Percentiles rank a stretch among this genome's conserved stretches.
Conservation (phyloP, 2,329 filamentous ascomycete genomes). For the Diplocarpon mali region DNA sequence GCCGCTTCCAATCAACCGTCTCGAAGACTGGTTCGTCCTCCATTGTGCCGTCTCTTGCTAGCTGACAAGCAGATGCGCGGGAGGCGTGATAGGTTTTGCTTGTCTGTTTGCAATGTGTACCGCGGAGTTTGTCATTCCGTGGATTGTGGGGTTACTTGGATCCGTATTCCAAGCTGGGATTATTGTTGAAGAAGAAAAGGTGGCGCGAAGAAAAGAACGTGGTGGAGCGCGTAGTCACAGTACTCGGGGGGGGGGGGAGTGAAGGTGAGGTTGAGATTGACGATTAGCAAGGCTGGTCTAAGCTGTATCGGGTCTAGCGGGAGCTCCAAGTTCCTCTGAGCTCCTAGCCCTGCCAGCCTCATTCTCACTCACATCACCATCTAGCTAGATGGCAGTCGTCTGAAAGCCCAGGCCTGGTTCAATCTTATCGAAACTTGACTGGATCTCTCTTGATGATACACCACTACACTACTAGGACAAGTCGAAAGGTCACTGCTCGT, state of each 20-base stretch:
- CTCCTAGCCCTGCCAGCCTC: too few species aligned
- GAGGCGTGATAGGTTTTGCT: not conserved
- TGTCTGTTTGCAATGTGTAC: not conserved
- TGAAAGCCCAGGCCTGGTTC: too few species aligned
- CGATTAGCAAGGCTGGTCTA: too few species aligned
- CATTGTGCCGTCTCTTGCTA: constrained; percentile 9
- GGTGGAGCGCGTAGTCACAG: not conserved
- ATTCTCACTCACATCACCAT: too few species aligned
- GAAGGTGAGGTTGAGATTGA: not conserved
- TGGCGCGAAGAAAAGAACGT: not conserved
- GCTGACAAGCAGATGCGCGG: constrained; percentile 2
- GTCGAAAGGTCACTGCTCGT: too few species aligned
- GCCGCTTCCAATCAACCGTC: constrained; percentile 27
- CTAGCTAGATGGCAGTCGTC: too few species aligned
- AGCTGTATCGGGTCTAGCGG: too few species aligned
- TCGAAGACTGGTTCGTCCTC: constrained; percentile 9
- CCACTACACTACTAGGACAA: too few species aligned
- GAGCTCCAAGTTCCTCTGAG: too few species aligned
- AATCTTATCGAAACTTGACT: too few species aligned
- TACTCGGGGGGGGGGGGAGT: not conserved
- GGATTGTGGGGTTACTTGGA: not conserved
- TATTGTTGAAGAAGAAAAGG: not conserved
- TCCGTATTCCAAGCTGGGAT: not conserved
- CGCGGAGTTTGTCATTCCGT: not conserved
- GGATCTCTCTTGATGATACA: too few species aligned